Evolutionary conservation across 1,139 yeast species (phyloP), one percentile per base, ranked within the genome.

Genomic region (Groenewaldozyma auringiensis): DNA sequence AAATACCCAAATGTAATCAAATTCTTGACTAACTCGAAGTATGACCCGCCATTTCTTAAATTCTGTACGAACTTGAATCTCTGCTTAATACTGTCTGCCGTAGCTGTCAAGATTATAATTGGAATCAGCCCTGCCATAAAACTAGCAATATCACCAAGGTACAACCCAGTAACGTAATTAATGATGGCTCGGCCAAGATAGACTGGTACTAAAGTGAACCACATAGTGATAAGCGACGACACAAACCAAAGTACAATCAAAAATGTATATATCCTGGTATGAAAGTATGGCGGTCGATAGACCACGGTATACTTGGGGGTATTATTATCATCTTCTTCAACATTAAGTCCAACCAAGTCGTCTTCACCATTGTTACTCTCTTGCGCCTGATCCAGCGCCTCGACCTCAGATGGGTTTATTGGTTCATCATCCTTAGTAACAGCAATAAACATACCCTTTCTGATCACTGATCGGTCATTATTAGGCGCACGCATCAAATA

Each of bases 401-500:
- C 76, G 18, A 33, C 40, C 21, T 41, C 21, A 1, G 36, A 29
- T 3, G 17, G 25, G 18, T 40, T n/a, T 21, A 81, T 63, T 18
- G 85, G 70, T 47, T 74, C 72, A 61, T 89, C 96, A 55, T 82
- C 83, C 54, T 79, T 83, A 0, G 94, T 83, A 2, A 92, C 97
- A 0, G 86, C 78, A 3, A 85, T 81, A 64, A 94, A 92, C 50
- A 88, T 73, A 51, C 88, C 70, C 20, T 47, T 49, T 13, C 22
- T 16, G 14, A 35, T 6, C n/a, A 11, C n/a, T 21, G 83, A 78
- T 8, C 81, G 79, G 59, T 88, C 96, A 51, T 77, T 76, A 48
- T 78, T 83, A 1, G 98, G 98, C 0, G 89, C 98, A 45, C 98
- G 76, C 34, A 88, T 79, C 58, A 77, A 83, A 41, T 70, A 70